phyloP scores from a whole-genome alignment of 306 rosid species.

The Vigna mungo region DNA sequence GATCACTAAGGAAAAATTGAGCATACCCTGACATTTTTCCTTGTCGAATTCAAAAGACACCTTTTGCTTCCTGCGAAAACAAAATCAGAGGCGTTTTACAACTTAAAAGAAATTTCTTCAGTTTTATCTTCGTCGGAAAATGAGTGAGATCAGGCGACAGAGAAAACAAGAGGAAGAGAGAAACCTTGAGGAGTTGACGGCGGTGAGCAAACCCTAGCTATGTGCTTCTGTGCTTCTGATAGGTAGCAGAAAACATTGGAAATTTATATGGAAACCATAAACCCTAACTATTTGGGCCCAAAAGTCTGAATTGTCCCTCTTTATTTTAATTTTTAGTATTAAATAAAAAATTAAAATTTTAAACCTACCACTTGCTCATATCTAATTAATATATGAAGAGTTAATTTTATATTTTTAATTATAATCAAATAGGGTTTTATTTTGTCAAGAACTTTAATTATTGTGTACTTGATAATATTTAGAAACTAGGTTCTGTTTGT shows the following conservation, averaged over 20 bases:
- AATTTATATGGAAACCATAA: slow-evolving; percentile 28
- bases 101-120: not conserved
- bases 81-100: slow-evolving; percentile 3
- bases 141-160: not conserved
- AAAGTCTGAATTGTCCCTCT: slow-evolving; percentile 33
- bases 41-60: not conserved
- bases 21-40: slow-evolving; percentile 48
- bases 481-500: too few relatives aligned
- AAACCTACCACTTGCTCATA: too few relatives aligned
- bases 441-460: too few relatives aligned
- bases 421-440: too few relatives aligned
- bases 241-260: not conserved
- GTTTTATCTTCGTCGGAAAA: too few relatives aligned
- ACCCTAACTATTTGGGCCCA: slow-evolving; percentile 3
- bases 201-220: slow-evolving; percentile 5
- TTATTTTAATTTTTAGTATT: not conserved
- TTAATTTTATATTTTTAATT: too few relatives aligned
- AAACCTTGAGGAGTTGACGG: not conserved
- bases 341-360: not conserved
- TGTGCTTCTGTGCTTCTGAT: not conserved
- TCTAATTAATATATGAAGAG: too few relatives aligned
- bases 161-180: not conserved
- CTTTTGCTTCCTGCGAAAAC: slow-evolving; percentile 40
- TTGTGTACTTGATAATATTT: too few relatives aligned
- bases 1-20: not conserved